Base-by-base conservation (phyloP, 78 protist species). In the Dictyostelium capitatum region DNA sequence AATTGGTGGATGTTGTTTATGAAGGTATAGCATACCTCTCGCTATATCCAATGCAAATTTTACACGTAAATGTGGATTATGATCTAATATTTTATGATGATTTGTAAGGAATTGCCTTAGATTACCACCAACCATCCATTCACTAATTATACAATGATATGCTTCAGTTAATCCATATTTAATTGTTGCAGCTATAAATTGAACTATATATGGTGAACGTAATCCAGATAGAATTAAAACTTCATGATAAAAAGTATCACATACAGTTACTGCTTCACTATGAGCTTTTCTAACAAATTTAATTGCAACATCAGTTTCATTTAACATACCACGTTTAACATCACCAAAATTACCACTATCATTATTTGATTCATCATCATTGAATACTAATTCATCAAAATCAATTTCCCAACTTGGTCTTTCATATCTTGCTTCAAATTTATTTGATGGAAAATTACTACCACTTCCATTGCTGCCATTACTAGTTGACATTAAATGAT, bases 11-110 rank as follows among this genome's bases (percentile, higher is more conserved):
- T 67, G 50, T 25, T 56, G 67, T 32, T 82, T 30, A 59, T 97
- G 98, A 30, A 97, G 90, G 81, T 94, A 95, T 17, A n/a, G 79
- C 97, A 97, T 97, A 17, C 96, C 98, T 59, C 72, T 70, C 2
- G 97, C 97, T 9, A 90, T 90, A 70, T 96, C 97, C 43, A 43
- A 28, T 20, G 96, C 95, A 15, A 96, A 75, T 79, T 82, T 64
- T 53, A 59, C 56, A 23, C 78, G 54, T 30, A 92, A 43, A 41
- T 70, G 78, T 47, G 89, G 30, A 79, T 50, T n/a, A 3, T 23
- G 20, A 12, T 69, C 47, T 20, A 53, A 50, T 12, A 80, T 20
- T 12, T 67, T 79, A 25, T 65, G 82, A 69, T 89, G 59, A 23
- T 89, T 80, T n/a, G 57, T 47, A 32, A 89, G 62, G 54, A 43